These are phyloP conservation scores for Fusarium transvaalense DNA, from an alignment of 2,329 filamentous ascomycete genomes.

Conservation along the genomic window DNA sequence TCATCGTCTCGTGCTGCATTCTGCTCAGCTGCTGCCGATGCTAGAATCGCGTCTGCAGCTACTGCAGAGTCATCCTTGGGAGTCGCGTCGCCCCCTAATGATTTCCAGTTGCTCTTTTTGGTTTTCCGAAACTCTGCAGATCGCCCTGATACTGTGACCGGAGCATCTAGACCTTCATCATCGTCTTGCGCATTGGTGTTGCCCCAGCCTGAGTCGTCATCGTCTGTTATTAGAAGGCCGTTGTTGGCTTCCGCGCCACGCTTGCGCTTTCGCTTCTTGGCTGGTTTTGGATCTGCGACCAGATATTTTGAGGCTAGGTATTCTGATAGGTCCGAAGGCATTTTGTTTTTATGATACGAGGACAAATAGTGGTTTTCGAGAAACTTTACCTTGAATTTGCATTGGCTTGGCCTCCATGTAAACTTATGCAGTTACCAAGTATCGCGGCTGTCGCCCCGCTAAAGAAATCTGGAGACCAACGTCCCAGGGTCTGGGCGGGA, in stretches of 20 bases:
- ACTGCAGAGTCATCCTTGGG: conserved; percentile 63
- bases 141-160: conserved; percentile 63
- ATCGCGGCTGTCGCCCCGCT: conserved; percentile 22
- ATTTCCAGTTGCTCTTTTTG: conserved; percentile 87
- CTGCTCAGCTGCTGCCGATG: conserved; percentile 76
- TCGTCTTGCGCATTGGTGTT: conserved; percentile 55
- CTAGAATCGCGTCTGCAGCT: conserved; percentile 82
- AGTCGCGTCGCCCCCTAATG: conserved; percentile 62
- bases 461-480: conserved; percentile 27
- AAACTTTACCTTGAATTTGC: conserved; percentile 9
- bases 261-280: conserved; percentile 75
- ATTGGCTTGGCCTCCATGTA: conserved; percentile 20
- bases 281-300: conserved; percentile 65
- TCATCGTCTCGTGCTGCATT: conserved; percentile 62
- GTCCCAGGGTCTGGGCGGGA: not conserved
- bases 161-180: conserved; percentile 67
- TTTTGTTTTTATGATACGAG: conserved; percentile 45
- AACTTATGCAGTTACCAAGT: conserved; percentile 47
- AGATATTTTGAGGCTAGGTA: conserved; percentile 96
- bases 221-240: conserved; percentile 74
- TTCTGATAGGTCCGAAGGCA: conserved; percentile 75
- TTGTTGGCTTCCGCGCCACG: conserved; percentile 60
- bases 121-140: conserved; percentile 76
- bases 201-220: conserved; percentile 69
- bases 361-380: not conserved